Conservation (phyloP, 2,329 filamentous ascomycete genomes). For the Arthrobotrys megalospora region DNA sequence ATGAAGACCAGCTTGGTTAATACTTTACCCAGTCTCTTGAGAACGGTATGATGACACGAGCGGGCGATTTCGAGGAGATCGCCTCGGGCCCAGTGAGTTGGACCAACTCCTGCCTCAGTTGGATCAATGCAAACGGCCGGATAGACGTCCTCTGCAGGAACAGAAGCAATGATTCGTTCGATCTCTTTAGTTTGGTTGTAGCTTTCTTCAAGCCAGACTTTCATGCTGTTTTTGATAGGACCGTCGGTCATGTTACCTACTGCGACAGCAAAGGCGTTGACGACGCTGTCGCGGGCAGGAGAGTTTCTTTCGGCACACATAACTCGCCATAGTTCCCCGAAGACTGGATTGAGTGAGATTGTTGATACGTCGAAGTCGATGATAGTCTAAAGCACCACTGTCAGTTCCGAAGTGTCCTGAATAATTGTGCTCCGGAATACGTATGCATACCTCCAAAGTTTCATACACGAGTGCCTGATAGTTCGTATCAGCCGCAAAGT, state of each 20-base stretch:
- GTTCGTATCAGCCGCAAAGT: slow-evolving; percentile 31
- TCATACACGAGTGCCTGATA: slow-evolving; percentile 47
- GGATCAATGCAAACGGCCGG: slow-evolving; percentile 72
- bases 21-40: slow-evolving; percentile 70
- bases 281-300: slow-evolving; percentile 68
- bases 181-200: slow-evolving; percentile 71
- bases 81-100: slow-evolving; percentile 67
- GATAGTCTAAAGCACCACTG: slow-evolving; percentile 65
- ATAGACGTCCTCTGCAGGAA: slow-evolving; percentile 68
- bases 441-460: slow-evolving; percentile 50
- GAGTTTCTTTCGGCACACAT: slow-evolving; percentile 70
- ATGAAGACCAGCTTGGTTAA: slow-evolving; percentile 70
- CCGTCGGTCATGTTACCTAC: slow-evolving; percentile 67
- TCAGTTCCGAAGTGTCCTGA: slow-evolving; percentile 1
- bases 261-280: slow-evolving; percentile 68
- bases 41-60: slow-evolving; percentile 71
- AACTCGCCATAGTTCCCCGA: slow-evolving; percentile 71
- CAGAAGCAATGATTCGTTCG: slow-evolving; percentile 66
- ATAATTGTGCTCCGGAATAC: not conserved
- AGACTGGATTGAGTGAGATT: slow-evolving; percentile 71
- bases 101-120: slow-evolving; percentile 67
- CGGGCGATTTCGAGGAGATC: slow-evolving; percentile 72
- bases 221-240: slow-evolving; percentile 68
- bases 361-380: slow-evolving; percentile 69
- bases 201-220: slow-evolving; percentile 71